A percentile compares a stretch with the other conserved stretches of the same genome.
Evolutionary conservation across 2,329 filamentous ascomycete species (phyloP).

Genomic region (Fusarium sp.): DNA sequence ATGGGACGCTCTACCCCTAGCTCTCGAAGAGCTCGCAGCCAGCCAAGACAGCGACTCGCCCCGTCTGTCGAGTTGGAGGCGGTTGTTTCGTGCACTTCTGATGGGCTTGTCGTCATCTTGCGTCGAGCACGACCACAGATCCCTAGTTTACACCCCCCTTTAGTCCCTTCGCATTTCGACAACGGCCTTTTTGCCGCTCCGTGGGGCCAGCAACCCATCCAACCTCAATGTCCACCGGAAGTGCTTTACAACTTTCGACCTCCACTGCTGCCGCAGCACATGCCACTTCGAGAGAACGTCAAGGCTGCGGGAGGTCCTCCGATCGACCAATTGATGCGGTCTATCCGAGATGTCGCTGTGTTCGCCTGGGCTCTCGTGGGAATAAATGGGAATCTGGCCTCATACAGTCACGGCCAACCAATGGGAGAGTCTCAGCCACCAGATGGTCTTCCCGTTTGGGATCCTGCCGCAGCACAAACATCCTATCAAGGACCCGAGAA

Average conservation of each 20-base stretch:
- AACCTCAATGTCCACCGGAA: conserved; percentile 57
- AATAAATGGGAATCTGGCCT: conserved; percentile 80
- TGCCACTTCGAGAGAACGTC: conserved; percentile 57
- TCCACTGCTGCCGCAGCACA: conserved; percentile 57
- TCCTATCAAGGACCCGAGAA: conserved; percentile 41
- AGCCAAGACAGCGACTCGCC: conserved; percentile 38
- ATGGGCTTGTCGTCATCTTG: conserved; percentile 85
- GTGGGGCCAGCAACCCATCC: conserved; percentile 78
- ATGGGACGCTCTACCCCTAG: conserved; percentile 6
- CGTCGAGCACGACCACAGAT: conserved; percentile 79
- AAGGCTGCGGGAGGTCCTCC: conserved; percentile 65
- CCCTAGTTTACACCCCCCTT: conserved; percentile 65
- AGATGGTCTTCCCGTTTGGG: conserved; percentile 44
- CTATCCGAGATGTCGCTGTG: conserved; percentile 86
- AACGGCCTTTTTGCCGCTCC: conserved; percentile 83
- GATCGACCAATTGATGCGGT: conserved; percentile 76
- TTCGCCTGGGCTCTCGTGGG: conserved; percentile 87
- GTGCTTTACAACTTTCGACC: conserved; percentile 30
- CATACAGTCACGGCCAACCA: conserved; percentile 72
- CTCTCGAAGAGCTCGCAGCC: conserved; percentile 3
- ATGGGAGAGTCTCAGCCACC: conserved; percentile 71
- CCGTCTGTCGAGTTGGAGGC: conserved; percentile 80
- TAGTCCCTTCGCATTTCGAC: conserved; percentile 58
- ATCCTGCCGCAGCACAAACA: conserved; percentile 28
- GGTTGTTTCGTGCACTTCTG: conserved; percentile 91